Evolutionary conservation across 345 rosid species (phyloP), one percentile per base, ranked within the genome.

Genomic region (Dimocarpus longan): DNA sequence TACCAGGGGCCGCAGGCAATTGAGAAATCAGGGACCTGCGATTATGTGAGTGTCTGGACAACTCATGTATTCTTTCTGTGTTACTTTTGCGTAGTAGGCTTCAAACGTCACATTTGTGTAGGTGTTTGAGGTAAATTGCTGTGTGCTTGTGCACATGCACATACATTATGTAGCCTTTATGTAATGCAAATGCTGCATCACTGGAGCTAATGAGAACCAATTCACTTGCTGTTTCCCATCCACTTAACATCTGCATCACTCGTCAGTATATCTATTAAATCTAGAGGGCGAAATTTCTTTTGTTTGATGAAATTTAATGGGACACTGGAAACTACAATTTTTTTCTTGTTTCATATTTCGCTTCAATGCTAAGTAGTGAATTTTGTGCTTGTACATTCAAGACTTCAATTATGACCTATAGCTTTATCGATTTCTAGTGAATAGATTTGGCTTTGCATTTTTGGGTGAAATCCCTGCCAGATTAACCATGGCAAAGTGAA

Each of bases 1-100:
- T 68, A 78, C 86, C 85, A 97, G 99, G 98, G 90, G 80, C 98
- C 98, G 66, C 71, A 84, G 68, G 86, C 84, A 60, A 66, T 97
- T 80, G 80, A 83, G 86, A 91, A 81, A 85, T 83, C 82, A 64
- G 98, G 91, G 77, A 70, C 50, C 42, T 97, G 99, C 56, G 80
- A 89, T 78, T 97, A 90, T 73, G 98, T 94, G 83, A 93, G 97
- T 88, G 43, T 40, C 81, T 78, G 42, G 75, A 68, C 74, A 75
- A 73, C 79, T 85, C 68, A 50, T 59, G 15, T 60, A 26, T 75
- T 15, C 22, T 40, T 18, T 56, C 70, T 52, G 32, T 68, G 40
- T 15, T 42, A 22, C 73, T 60, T 59, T 48, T 75, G 12, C 69
- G 56, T 50, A 10, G 22, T 64, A 37, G 68, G 50, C 15, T 54